These are phyloP conservation scores for Gnomoniopsis sp. DNA, from an alignment of 2,329 filamentous ascomycete genomes.

Conservation along the genomic window DNA sequence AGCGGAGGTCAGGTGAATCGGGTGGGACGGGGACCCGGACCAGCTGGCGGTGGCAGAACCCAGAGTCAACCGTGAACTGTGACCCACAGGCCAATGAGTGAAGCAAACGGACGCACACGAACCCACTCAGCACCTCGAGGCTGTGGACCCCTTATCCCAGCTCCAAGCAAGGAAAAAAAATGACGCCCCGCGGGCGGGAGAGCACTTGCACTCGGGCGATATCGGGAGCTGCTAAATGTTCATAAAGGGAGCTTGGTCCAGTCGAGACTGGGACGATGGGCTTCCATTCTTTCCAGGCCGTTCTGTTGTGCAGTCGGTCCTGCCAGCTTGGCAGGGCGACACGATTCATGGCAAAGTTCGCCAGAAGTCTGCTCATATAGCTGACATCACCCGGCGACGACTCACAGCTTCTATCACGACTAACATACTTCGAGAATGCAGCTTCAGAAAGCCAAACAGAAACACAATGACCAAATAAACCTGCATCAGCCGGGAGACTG, in stretches of 20 bases:
- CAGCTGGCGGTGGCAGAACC: slow-evolving; percentile 19
- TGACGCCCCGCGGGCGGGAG: slow-evolving; percentile 16
- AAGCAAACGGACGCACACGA: slow-evolving; percentile 20
- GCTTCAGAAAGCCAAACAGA: neutral
- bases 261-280: neutral
- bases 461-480: neutral
- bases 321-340: slow-evolving; percentile 8
- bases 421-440: neutral
- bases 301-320: neutral
- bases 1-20: slow-evolving; percentile 22
- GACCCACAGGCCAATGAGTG: slow-evolving; percentile 28
- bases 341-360: slow-evolving; percentile 9
- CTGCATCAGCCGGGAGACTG: neutral
- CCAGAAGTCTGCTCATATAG: neutral
- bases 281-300: neutral
- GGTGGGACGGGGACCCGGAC: slow-evolving; percentile 18
- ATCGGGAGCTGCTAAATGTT: slow-evolving; percentile 14
- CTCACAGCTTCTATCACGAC: neutral
- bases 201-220: slow-evolving; percentile 17
- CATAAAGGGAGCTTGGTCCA: slow-evolving; percentile 10
- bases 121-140: slow-evolving; percentile 19
- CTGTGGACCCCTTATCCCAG: slow-evolving; percentile 24
- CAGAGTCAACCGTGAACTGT: slow-evolving; percentile 22
- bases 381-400: neutral
- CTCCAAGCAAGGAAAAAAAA: slow-evolving; percentile 23